Evolutionary conservation across 352 stramenopile species (phyloP), one percentile per base, ranked within the genome.

Genomic region (Phytophthora vignae): DNA sequence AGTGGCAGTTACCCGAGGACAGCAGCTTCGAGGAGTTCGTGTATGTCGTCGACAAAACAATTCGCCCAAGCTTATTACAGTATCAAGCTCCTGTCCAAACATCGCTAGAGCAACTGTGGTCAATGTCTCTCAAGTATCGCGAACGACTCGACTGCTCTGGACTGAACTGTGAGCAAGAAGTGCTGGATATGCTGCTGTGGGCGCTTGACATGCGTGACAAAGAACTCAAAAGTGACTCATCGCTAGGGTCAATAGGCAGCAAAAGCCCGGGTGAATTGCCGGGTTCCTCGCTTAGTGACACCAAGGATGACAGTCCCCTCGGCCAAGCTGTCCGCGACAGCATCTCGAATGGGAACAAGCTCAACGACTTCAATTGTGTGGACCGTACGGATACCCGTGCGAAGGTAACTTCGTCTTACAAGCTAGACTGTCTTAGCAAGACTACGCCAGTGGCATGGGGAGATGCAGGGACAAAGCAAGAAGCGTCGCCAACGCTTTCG

Each of bases 1-100:
- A 83, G 22, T 89, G 81, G 79, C 55, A 73, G 1, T 46, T 89
- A 4, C 27, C 68, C 1, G 64, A 81, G 15, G 64, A 76, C 22
- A 62, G 25, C 14, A 79, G 53, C n/a, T 67, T 84, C 25, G 79
- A 87, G 22, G 81, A 89, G 25, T 69, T 87, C 17, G 64, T 86
- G 46, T 89, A 85, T 42, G 60, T 64, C 4, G 69, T 89, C 9
- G 81, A 89, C 59, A 89, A 85, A 55, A 75, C 72, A 14, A 56
- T 82, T 56, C 64, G 72, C 11, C 66, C 74, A 22, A 71, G 62
- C 33, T 59, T 74, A 52, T 12, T 72, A 4, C 60, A 77, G 53
- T 58, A 69, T 25, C 44, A 68, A 72, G 42, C 29, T 59, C 52
- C 60, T 38, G 21, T 60, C 10, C 44, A 53, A 10, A 61, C 25